Conservation (phyloP, 495 filamentous ascomycete species). For the Massariosphaeria phaeospora region DNA sequence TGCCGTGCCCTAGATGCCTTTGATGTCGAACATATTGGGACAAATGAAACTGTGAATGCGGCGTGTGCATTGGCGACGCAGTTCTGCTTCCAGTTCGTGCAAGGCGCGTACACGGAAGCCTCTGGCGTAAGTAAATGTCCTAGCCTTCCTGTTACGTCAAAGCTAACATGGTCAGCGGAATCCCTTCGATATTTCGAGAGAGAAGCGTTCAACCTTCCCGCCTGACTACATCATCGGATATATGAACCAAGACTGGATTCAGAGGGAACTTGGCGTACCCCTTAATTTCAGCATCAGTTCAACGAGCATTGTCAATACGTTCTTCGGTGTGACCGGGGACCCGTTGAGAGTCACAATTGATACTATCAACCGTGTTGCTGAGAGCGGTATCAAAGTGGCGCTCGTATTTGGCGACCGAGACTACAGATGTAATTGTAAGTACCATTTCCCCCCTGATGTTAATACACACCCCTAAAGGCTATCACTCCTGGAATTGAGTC, state of each 20-base stretch:
- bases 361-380: conserved; percentile 5
- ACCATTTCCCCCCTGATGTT: not conserved
- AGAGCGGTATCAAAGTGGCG: conserved; percentile 17
- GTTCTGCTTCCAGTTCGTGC: conserved; percentile 13
- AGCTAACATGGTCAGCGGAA: conserved; percentile 1
- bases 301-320: not conserved
- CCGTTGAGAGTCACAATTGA: conserved; percentile 14
- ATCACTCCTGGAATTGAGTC: not conserved
- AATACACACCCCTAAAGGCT: too few relatives aligned
- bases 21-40: conserved; percentile 6
- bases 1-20: conserved; percentile 28
- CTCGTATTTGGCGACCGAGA: conserved; percentile 19
- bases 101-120: conserved; percentile 8
- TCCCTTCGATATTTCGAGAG: conserved; percentile 11
- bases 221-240: conserved; percentile 11
- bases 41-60: conserved; percentile 10
- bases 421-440: conserved; percentile 24
- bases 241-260: conserved; percentile 20
- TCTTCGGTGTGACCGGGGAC: conserved; percentile 19
- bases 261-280: conserved; percentile 19
- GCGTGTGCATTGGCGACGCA: conserved; percentile 7
- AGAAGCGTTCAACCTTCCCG: conserved; percentile 2
- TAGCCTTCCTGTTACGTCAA: not conserved
- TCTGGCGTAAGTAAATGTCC: conserved; percentile 13
- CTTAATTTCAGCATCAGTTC: conserved; percentile 17